Evolutionary conservation across 768 basidiomycete species (phyloP).

Genomic region (Chalciporus sphaerocephalus): DNA sequence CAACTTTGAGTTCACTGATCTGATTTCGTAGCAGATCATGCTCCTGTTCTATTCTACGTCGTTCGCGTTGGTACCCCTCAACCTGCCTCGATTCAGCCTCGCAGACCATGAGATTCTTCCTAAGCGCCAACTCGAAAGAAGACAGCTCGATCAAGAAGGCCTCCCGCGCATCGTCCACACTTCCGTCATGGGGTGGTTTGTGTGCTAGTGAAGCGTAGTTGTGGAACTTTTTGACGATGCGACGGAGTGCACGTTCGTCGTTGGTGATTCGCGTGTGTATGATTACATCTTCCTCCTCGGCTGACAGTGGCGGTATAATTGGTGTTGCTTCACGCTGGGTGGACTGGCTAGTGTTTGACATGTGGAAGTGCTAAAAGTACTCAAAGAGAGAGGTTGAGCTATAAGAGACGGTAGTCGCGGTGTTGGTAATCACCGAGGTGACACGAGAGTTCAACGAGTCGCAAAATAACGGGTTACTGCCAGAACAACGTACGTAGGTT

Average conservation of each 20-base stretch:
- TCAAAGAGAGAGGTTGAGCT: background rate
- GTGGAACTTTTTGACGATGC: conserved; percentile 80
- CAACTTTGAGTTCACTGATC: conserved; percentile 72
- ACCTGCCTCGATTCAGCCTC: conserved; percentile 84
- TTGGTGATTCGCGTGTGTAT: conserved; percentile 78
- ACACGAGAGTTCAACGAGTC: too few species aligned
- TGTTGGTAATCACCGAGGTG: too few species aligned
- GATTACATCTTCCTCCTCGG: conserved; percentile 74
- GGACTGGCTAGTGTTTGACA: conserved; percentile 5
- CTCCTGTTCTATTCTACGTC: conserved; percentile 67
- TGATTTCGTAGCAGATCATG: conserved; percentile 62
- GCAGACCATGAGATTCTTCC: conserved; percentile 79
- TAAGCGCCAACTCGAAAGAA: conserved; percentile 67
- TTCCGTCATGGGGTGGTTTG: conserved; percentile 33
- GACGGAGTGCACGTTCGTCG: conserved; percentile 73
- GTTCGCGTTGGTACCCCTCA: conserved; percentile 74
- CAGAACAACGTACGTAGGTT: too few species aligned
- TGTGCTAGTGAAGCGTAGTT: conserved; percentile 59
- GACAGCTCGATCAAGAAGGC: conserved; percentile 75
- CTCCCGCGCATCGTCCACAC: conserved; percentile 69
- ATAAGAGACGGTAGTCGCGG: too few species aligned
- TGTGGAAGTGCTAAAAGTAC: background rate
- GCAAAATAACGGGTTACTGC: too few species aligned
- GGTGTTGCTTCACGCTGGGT: conserved; percentile 9
- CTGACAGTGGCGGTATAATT: conserved; percentile 43